phyloP scores from a whole-genome alignment of 1,139 yeast species.

The Pneumocystis wakefieldiae region DNA sequence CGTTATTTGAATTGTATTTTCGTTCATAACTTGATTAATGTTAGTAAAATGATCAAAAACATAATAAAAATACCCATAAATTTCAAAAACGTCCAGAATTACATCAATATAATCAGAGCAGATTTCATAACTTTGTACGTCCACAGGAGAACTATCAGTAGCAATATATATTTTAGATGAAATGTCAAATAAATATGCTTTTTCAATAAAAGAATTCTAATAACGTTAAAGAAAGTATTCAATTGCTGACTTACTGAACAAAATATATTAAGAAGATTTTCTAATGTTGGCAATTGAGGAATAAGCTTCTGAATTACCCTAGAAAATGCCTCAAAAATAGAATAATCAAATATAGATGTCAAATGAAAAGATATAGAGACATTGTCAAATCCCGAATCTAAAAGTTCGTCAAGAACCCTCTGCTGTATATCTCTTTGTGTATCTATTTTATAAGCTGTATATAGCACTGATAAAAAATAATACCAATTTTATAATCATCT shows the following conservation, averaged over 20 bases:
- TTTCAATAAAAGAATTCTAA: constrained; percentile 79
- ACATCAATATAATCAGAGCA: constrained; percentile 96
- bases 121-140: constrained; percentile 86
- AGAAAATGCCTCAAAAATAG: constrained; percentile 89
- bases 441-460: constrained; percentile 37
- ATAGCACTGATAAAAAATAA: not conserved
- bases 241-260: constrained; percentile 26
- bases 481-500: constrained; percentile 50
- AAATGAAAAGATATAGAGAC: constrained; percentile 82
- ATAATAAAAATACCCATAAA: constrained; percentile 21
- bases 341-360: constrained; percentile 88
- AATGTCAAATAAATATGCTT: constrained; percentile 80
- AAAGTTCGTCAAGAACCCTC: constrained; percentile 79
- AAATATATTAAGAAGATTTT: constrained; percentile 72
- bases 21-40: not conserved
- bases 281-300: constrained; percentile 76
- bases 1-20: not conserved
- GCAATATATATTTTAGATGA: constrained; percentile 92
- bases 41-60: not conserved
- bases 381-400: constrained; percentile 79
- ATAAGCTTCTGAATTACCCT: constrained; percentile 82
- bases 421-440: constrained; percentile 96
- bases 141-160: constrained; percentile 90
- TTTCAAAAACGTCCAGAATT: constrained; percentile 60
- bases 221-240: not conserved